Percentiles rank a stretch among this genome's conserved stretches.
Conservation (phyloP, 345 rosid genomes). For the Gossypium anomalum region DNA sequence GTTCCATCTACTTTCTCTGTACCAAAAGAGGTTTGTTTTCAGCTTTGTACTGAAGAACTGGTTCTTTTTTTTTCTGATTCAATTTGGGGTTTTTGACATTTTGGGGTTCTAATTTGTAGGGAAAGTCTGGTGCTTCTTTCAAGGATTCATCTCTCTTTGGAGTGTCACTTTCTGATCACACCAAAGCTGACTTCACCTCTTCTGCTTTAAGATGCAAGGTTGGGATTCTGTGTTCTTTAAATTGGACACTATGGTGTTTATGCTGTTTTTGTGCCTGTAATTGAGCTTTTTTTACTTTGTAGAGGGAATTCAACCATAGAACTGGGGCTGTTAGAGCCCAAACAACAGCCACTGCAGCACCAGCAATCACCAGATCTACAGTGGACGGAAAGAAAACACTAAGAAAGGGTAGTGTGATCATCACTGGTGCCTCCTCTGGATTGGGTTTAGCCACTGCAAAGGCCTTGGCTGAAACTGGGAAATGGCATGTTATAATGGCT, state of each 20-base stretch:
- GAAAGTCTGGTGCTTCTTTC: conserved; percentile 43
- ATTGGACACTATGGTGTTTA: neutral
- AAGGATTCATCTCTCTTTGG: conserved; percentile 79
- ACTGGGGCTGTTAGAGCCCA: conserved; percentile 54
- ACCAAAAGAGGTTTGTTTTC: conserved; percentile 54
- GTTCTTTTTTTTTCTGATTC: neutral
- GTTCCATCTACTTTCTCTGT: conserved; percentile 53
- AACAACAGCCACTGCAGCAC: conserved; percentile 47
- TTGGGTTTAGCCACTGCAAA: conserved; percentile 81
- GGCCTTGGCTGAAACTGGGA: conserved; percentile 56
- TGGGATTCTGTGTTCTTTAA: neutral
- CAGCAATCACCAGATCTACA: conserved; percentile 39
- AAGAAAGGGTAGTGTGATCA: conserved; percentile 60
- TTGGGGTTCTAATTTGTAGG: conserved; percentile 36
- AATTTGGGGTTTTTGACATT: conserved; percentile 5
- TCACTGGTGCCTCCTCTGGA: conserved; percentile 88
- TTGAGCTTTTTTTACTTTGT: neutral
- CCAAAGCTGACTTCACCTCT: conserved; percentile 47
- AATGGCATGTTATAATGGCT: conserved; percentile 56
- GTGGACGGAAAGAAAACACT: conserved; percentile 68
- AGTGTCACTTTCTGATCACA: conserved; percentile 55
- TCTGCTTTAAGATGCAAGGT: conserved; percentile 63
- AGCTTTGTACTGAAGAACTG: neutral
- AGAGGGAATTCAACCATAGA: conserved; percentile 52
- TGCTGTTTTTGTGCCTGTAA: neutral